Conservation (phyloP, 441 rosid genomes). For the Bocquillonia castaneifolia region DNA sequence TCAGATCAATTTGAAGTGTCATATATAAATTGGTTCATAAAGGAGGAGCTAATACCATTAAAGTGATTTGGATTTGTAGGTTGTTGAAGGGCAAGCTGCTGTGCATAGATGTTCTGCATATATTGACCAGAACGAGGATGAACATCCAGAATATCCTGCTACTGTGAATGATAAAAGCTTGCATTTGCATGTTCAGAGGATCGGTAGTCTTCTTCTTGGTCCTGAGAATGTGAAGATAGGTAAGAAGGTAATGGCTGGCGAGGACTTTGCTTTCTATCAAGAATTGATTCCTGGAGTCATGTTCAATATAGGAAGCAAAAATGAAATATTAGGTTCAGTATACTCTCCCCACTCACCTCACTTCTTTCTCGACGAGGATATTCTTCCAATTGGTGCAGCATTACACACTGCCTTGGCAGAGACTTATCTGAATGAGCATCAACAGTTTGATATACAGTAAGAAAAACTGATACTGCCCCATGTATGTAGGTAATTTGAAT, state of each 20-base stretch:
- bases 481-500: too few species aligned
- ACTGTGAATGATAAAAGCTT: conserved; percentile 50
- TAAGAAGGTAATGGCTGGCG: conserved; percentile 61
- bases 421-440: conserved; percentile 48
- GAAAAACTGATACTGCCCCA: too few species aligned
- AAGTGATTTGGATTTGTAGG: conserved; percentile 35
- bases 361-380: conserved; percentile 72
- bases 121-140: conserved; percentile 43
- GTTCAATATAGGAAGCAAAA: conserved; percentile 59
- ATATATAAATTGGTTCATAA: too few species aligned
- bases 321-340: conserved; percentile 56
- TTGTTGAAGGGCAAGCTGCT: conserved; percentile 57
- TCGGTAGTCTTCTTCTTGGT: conserved; percentile 55
- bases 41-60: neutral
- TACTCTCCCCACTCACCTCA: conserved; percentile 64
- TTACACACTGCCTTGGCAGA: conserved; percentile 60
- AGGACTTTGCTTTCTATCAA: conserved; percentile 80
- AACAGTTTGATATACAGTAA: conserved; percentile 18
- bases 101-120: conserved; percentile 57
- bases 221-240: conserved; percentile 43
- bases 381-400: conserved; percentile 75
- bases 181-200: conserved; percentile 43
- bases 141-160: conserved; percentile 55
- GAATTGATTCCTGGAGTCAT: conserved; percentile 65
- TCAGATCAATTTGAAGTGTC: too few species aligned